Conservation (phyloP, 352 stramenopile genomes). For the Elongisporangium undulatum region DNA sequence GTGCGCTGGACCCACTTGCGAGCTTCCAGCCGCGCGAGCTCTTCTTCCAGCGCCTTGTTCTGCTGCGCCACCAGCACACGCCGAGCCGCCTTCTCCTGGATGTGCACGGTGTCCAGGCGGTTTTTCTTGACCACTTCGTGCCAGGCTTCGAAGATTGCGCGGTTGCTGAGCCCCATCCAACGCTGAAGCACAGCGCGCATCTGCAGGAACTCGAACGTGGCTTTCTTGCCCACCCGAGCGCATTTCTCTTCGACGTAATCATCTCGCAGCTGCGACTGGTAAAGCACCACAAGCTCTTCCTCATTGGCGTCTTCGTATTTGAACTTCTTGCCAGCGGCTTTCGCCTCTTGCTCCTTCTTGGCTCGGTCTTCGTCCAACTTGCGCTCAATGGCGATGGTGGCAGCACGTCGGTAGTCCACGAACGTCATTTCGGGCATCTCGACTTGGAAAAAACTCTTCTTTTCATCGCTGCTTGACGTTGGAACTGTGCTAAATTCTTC, state of each 20-base stretch:
- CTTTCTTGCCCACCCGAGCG: conserved; percentile 31
- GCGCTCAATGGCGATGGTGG: conserved; percentile 27
- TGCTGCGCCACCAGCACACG: conserved; percentile 47
- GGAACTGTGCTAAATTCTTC: conserved; percentile 8
- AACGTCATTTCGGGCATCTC: conserved; percentile 41
- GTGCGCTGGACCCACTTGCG: conserved; percentile 41
- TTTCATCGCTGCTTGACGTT: background rate
- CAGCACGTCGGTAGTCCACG: conserved; percentile 37
- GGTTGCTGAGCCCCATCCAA: conserved; percentile 49
- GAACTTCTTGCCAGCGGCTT: conserved; percentile 6
- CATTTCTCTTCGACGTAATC: conserved; percentile 49
- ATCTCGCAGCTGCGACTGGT: conserved; percentile 35
- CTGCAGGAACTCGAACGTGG: conserved; percentile 53
- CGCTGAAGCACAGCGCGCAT: conserved; percentile 50
- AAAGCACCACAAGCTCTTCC: conserved; percentile 44
- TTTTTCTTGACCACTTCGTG: conserved; percentile 39
- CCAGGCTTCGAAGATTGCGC: conserved; percentile 57
- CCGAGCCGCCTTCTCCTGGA: conserved; percentile 21
- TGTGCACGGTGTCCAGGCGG: conserved; percentile 20
- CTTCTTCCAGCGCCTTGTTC: conserved; percentile 43
- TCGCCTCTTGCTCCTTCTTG: conserved; percentile 1
- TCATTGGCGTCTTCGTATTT: conserved; percentile 20
- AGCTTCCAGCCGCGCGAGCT: conserved; percentile 40
- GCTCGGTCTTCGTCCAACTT: conserved; percentile 26
- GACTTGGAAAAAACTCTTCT: conserved; percentile 37